These are phyloP conservation scores for Lentinula detonsa DNA, from an alignment of 768 basidiomycete genomes.

Conservation along the genomic window DNA sequence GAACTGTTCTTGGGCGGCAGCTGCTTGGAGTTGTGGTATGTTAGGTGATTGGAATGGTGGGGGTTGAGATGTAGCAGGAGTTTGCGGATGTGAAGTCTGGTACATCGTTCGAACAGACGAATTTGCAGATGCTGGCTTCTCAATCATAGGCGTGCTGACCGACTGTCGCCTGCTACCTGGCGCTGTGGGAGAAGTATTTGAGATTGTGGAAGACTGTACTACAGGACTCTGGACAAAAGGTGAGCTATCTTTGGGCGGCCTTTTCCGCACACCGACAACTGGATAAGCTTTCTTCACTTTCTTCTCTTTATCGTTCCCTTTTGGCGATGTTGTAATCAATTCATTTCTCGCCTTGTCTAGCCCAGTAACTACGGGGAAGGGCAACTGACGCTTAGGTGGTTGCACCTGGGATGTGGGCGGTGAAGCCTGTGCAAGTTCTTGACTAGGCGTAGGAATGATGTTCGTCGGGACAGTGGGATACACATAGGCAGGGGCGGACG, in stretches of 20 bases:
- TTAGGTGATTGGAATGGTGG: conserved; percentile 1
- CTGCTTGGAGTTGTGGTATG: neutral
- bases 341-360: neutral
- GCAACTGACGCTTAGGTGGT: neutral
- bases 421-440: neutral
- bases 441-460: neutral
- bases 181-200: neutral
- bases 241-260: neutral
- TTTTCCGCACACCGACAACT: conserved; percentile 1
- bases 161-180: neutral
- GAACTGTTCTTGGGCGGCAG: conserved; percentile 2
- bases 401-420: neutral
- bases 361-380: neutral
- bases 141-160: neutral
- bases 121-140: neutral
- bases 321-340: neutral
- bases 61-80: neutral
- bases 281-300: conserved; percentile 3
- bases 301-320: conserved; percentile 3
- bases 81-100: neutral
- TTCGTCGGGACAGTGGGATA: conserved; percentile 1
- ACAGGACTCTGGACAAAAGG: neutral
- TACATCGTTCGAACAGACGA: neutral
- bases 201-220: neutral
- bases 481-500: neutral